These are phyloP conservation scores for Colletotrichum melonis DNA, from an alignment of 2,329 filamentous ascomycete genomes.

Conservation along the genomic window DNA sequence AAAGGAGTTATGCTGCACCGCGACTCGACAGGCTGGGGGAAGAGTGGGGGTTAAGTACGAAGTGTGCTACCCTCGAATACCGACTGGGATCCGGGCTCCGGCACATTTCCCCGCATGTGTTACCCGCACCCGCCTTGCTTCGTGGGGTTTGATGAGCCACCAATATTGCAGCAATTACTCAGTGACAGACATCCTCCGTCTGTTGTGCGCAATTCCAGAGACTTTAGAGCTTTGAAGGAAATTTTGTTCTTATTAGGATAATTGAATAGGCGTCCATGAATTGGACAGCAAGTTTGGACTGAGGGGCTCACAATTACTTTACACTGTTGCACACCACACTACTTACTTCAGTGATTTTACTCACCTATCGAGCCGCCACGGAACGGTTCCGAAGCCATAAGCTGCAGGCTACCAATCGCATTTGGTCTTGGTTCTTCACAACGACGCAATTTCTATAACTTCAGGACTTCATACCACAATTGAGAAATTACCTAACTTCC, in stretches of 20 bases:
- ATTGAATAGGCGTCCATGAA: background rate
- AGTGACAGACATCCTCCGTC: background rate
- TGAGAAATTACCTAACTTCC: too few species aligned
- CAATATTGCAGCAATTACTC: background rate
- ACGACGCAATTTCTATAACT: too few species aligned
- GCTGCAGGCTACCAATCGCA: too few species aligned
- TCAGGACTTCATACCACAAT: too few species aligned
- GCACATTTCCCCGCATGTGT: constrained; percentile 1
- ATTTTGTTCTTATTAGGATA: background rate
- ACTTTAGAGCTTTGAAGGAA: background rate
- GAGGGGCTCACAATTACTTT: too few species aligned
- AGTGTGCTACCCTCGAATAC: background rate
- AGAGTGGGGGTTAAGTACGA: constrained; percentile 29
- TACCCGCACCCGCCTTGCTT: background rate
- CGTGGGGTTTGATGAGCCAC: background rate
- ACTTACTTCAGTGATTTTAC: too few species aligned
- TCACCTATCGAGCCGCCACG: too few species aligned
- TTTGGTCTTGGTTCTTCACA: too few species aligned
- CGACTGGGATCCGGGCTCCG: constrained; percentile 10
- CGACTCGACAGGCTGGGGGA: constrained; percentile 9
- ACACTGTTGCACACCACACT: too few species aligned
- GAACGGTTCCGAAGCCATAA: too few species aligned
- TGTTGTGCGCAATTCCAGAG: background rate
- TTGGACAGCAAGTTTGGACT: too few species aligned
- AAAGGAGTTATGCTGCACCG: constrained; percentile 29